A percentile compares a stretch with the other conserved stretches of the same genome.
These are phyloP conservation scores for Botrytis sinoallii DNA, from an alignment of 2,329 filamentous ascomycete species.

Conservation along the genomic window DNA sequence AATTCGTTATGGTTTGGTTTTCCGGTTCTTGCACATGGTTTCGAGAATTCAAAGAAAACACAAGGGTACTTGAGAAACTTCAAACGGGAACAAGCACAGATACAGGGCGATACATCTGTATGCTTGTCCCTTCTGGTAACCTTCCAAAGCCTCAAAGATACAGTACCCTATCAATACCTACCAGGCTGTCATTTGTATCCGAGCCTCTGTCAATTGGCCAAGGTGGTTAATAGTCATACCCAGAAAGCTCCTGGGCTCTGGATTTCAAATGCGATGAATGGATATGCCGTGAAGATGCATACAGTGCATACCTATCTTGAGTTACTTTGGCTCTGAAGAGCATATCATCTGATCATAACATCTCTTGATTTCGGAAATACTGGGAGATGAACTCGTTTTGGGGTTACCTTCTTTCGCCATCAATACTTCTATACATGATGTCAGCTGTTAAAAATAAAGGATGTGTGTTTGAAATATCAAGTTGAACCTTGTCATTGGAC, in stretches of 20 bases:
- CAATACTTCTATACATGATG: neutral
- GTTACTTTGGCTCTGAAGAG: neutral
- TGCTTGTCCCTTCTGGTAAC: neutral
- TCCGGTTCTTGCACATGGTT: neutral
- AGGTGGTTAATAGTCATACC: neutral
- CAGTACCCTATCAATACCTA: neutral
- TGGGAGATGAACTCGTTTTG: neutral
- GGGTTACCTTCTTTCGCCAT: neutral
- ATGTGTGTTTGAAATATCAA: neutral
- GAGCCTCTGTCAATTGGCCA: neutral
- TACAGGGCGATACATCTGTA: neutral
- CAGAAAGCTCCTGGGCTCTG: neutral
- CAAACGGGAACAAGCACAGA: neutral
- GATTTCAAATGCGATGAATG: neutral
- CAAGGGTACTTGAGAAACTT: neutral
- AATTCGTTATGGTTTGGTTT: neutral
- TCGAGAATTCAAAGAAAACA: neutral
- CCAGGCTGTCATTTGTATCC: neutral
- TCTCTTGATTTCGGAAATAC: slow-evolving; percentile 5
- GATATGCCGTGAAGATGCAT: neutral
- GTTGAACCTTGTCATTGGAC: neutral
- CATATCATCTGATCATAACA: slow-evolving; percentile 14
- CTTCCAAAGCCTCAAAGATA: neutral
- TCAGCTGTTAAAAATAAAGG: neutral
- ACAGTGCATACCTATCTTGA: slow-evolving; percentile 12